A percentile compares a stretch with the other conserved stretches of the same genome.
Evolutionary conservation across 352 stramenopile genomes (phyloP).

Genomic region (Globisporangium camurandrum): DNA sequence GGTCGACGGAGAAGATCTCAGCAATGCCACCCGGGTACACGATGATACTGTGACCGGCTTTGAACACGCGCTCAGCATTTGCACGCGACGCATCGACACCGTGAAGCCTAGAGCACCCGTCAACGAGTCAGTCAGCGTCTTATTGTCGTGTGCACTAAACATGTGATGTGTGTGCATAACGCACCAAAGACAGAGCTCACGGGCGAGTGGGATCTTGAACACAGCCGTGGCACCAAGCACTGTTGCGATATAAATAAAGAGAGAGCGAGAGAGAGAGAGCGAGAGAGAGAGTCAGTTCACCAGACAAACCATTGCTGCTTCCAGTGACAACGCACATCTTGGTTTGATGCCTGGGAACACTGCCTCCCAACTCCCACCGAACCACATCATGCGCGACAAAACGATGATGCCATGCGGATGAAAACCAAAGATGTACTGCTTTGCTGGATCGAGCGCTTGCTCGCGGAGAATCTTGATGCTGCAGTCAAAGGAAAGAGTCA

Average conservation of each 20-base stretch:
- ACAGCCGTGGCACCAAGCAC: slow-evolving; percentile 12
- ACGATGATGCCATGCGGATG: slow-evolving; percentile 50
- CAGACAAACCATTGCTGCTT: not conserved
- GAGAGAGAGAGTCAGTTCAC: not conserved
- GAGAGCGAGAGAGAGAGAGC: not conserved
- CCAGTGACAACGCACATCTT: slow-evolving; percentile 7
- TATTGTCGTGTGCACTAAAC: no score
- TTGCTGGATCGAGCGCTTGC: slow-evolving; percentile 19
- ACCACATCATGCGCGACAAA: slow-evolving; percentile 34
- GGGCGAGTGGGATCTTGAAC: slow-evolving; percentile 15
- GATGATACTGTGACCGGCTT: slow-evolving; percentile 52
- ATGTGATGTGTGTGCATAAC: no score
- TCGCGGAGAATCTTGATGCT: slow-evolving; percentile 29
- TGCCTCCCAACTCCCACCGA: slow-evolving; percentile 33
- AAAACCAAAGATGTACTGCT: slow-evolving; percentile 38
- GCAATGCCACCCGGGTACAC: slow-evolving; percentile 71
- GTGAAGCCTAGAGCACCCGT: slow-evolving; percentile 25
- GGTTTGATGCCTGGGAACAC: slow-evolving; percentile 25
- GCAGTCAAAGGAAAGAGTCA: slow-evolving; percentile 9
- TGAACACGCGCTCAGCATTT: slow-evolving; percentile 67
- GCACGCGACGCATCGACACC: slow-evolving; percentile 67
- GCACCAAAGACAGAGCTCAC: slow-evolving; percentile 19
- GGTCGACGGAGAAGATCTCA: slow-evolving; percentile 73
- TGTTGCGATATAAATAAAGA: not conserved
- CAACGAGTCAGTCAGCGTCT: no score